Conservation (phyloP, 192 early-diverging fungal species). For the Bifiguratus adelaidae region DNA sequence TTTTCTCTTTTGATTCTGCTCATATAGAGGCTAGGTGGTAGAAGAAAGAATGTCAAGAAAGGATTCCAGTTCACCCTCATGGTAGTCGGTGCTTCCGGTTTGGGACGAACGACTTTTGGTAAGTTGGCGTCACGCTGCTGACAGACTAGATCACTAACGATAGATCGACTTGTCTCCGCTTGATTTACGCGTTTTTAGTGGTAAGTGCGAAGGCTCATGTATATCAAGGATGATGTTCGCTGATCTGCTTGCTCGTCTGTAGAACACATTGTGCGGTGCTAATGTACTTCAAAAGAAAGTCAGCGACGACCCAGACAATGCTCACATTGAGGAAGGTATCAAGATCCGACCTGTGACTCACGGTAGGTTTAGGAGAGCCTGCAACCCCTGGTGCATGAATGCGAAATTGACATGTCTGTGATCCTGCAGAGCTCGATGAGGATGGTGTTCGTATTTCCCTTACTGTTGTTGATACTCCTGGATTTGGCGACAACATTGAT, state of each 20-base stretch:
- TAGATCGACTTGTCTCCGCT: too few relatives aligned
- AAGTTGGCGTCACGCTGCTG: too few relatives aligned
- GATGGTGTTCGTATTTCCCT: slow-evolving; percentile 90
- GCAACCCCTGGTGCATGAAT: background rate
- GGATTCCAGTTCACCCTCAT: slow-evolving; percentile 96
- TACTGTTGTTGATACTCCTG: slow-evolving; percentile 97
- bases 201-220: too few relatives aligned
- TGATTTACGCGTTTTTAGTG: too few relatives aligned
- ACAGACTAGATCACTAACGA: too few relatives aligned
- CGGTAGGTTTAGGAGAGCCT: slow-evolving; percentile 7
- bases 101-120: slow-evolving; percentile 98
- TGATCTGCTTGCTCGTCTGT: too few relatives aligned
- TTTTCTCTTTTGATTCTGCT: too few relatives aligned
- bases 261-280: slow-evolving; percentile 94
- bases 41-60: slow-evolving; percentile 93
- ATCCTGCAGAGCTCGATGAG: slow-evolving; percentile 78
- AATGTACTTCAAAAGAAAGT: slow-evolving; percentile 58
- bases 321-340: slow-evolving; percentile 81
- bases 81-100: slow-evolving; percentile 92
- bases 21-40: slow-evolving; percentile 50
- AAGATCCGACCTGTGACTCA: slow-evolving; percentile 81
- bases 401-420: background rate
- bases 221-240: too few relatives aligned
- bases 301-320: slow-evolving; percentile 54
- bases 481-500: slow-evolving; percentile 96